phyloP scores from a whole-genome alignment of 2,329 filamentous ascomycete genomes.

The Colletotrichum sp. region DNA sequence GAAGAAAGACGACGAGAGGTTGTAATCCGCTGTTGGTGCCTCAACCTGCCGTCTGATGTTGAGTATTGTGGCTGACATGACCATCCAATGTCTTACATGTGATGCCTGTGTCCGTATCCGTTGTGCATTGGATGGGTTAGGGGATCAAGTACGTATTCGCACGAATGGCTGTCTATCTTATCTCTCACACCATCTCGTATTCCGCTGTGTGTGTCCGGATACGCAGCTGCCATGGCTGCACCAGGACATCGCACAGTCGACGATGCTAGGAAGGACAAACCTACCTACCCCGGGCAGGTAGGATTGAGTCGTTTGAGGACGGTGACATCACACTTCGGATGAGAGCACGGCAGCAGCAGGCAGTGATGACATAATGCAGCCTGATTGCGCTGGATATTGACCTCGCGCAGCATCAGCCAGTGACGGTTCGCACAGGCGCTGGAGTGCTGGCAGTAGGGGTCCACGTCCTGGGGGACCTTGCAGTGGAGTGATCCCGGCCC shows the following conservation, averaged over 20 bases:
- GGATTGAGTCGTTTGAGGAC: background rate
- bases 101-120: background rate
- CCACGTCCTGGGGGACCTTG: constrained; percentile 5
- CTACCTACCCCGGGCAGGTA: background rate
- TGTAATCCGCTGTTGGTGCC: background rate
- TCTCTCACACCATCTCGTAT: background rate
- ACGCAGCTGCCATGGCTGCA: background rate
- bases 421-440: background rate
- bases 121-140: background rate
- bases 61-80: background rate
- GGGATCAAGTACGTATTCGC: background rate
- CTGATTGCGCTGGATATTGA: background rate
- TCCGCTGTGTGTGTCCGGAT: background rate
- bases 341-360: background rate
- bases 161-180: background rate
- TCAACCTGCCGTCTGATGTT: background rate
- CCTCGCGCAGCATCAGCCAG: background rate
- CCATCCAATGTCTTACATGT: constrained; percentile 1
- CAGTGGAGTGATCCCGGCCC: background rate
- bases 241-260: background rate
- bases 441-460: background rate
- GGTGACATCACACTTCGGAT: background rate
- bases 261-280: background rate
- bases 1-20: background rate
- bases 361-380: constrained; percentile 6